Percentiles rank a stretch among this genome's conserved stretches.
These are phyloP conservation scores for Globisporangium viniferum DNA, from an alignment of 352 stramenopile genomes.

Conservation along the genomic window DNA sequence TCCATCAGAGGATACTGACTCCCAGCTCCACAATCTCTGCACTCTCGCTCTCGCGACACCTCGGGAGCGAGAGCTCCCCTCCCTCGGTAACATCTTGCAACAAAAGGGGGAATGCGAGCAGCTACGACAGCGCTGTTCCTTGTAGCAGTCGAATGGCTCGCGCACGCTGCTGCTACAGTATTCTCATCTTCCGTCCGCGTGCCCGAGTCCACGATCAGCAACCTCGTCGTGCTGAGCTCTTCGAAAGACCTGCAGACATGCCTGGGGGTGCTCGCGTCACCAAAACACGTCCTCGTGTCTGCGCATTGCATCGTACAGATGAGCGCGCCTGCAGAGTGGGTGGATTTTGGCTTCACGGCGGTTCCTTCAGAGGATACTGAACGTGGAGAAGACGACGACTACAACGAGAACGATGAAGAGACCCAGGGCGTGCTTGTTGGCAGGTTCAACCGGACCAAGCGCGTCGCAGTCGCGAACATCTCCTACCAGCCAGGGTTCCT, in stretches of 20 bases:
- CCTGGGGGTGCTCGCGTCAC: not conserved
- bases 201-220: not conserved
- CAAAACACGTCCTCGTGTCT: not conserved
- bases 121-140: too few species aligned
- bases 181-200: not conserved
- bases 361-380: not conserved
- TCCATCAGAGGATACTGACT: too few species aligned
- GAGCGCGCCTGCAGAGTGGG: not conserved
- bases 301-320: not conserved
- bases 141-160: too few species aligned
- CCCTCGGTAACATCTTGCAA: too few species aligned
- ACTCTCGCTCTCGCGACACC: too few species aligned
- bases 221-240: not conserved
- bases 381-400: not conserved
- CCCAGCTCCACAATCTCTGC: too few species aligned
- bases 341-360: not conserved
- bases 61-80: too few species aligned
- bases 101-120: too few species aligned
- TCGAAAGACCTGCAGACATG: not conserved
- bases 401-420: not conserved
- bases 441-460: not conserved
- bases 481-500: not conserved
- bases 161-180: too few species aligned
- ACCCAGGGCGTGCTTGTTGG: not conserved
- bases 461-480: not conserved